phyloP scores from a whole-genome alignment of 1,139 yeast species.

The Maudiozyma humilis region DNA sequence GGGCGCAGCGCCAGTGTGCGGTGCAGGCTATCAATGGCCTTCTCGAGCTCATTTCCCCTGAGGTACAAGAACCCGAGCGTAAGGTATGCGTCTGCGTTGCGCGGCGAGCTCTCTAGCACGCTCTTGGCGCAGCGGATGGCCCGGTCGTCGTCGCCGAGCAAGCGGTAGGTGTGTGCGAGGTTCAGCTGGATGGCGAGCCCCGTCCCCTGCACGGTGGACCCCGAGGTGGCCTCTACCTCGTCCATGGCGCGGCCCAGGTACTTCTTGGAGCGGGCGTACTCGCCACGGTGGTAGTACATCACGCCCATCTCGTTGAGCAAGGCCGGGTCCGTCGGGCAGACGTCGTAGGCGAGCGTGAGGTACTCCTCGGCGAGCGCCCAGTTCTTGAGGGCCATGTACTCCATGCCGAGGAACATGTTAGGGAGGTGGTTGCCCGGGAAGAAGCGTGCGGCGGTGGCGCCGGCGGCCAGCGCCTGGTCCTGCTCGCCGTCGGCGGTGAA shows the following conservation, averaged over 20 bases:
- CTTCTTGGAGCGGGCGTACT: constrained; percentile 59
- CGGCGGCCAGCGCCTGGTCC: constrained; percentile 96
- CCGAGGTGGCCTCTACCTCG: constrained; percentile 59
- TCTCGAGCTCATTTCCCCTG: constrained; percentile 53
- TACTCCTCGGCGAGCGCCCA: constrained; percentile 80
- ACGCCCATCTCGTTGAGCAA: constrained; percentile 90
- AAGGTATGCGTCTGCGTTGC: constrained; percentile 68
- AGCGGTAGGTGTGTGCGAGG: constrained; percentile 82
- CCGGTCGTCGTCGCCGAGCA: constrained; percentile 52
- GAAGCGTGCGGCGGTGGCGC: constrained; percentile 87
- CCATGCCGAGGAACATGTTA: constrained; percentile 88
- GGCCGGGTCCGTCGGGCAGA: constrained; percentile 80
- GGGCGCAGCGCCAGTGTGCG: constrained; percentile 75
- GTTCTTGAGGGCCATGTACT: constrained; percentile 82
- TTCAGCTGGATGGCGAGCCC: constrained; percentile 77
- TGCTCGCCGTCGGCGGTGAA: constrained; percentile 97
- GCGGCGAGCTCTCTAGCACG: constrained; percentile 60
- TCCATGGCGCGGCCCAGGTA: constrained; percentile 65
- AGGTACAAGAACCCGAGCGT: constrained; percentile 80
- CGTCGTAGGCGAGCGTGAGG: constrained; percentile 61
- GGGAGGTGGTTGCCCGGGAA: constrained; percentile 96
- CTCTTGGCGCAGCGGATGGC: constrained; percentile 71
- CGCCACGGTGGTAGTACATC: constrained; percentile 67
- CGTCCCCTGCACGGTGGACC: constrained; percentile 79
- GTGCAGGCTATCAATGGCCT: constrained; percentile 72